Percentiles rank a stretch among this genome's conserved stretches.
Evolutionary conservation across 371 early-diverging fungal genomes (phyloP).

Genomic region (Coemansia sp.): DNA sequence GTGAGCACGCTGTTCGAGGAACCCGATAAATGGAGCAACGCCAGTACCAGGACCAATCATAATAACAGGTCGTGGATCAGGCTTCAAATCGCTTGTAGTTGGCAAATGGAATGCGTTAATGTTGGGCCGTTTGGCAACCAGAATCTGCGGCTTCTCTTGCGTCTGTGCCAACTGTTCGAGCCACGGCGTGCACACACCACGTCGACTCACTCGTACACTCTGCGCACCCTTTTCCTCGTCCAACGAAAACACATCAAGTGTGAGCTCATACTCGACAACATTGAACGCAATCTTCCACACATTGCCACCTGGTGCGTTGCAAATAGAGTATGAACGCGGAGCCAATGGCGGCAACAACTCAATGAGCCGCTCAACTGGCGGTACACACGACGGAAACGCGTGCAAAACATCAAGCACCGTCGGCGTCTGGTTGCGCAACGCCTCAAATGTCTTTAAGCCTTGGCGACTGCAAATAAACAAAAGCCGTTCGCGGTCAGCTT

Average conservation of each 20-base stretch:
- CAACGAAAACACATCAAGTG: conserved; percentile 28
- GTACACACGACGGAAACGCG: conserved; percentile 71
- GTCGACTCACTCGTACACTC: conserved; percentile 51
- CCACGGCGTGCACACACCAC: conserved; percentile 82
- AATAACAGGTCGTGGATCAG: conserved; percentile 59
- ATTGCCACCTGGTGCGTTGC: conserved; percentile 59
- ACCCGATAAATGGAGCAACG: conserved; percentile 84
- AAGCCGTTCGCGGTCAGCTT: conserved; percentile 66
- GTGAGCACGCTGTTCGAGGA: conserved; percentile 63
- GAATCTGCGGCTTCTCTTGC: neutral
- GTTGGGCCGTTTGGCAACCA: conserved; percentile 61
- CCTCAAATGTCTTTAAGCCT: conserved; percentile 65
- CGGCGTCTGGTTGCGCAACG: conserved; percentile 65
- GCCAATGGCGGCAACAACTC: conserved; percentile 73
- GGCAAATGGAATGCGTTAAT: conserved; percentile 64
- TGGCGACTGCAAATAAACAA: conserved; percentile 78
- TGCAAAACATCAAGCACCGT: conserved; percentile 73
- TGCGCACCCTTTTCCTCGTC: conserved; percentile 21
- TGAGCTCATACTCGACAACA: conserved; percentile 67
- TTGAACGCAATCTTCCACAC: conserved; percentile 79
- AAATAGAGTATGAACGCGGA: conserved; percentile 87
- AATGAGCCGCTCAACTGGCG: conserved; percentile 63
- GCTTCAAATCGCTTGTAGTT: conserved; percentile 24
- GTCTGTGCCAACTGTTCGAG: conserved; percentile 58
- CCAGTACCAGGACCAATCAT: conserved; percentile 89